These are phyloP conservation scores for Angomonas ambiguus DNA, from an alignment of 208 protist species.

Conservation along the genomic window DNA sequence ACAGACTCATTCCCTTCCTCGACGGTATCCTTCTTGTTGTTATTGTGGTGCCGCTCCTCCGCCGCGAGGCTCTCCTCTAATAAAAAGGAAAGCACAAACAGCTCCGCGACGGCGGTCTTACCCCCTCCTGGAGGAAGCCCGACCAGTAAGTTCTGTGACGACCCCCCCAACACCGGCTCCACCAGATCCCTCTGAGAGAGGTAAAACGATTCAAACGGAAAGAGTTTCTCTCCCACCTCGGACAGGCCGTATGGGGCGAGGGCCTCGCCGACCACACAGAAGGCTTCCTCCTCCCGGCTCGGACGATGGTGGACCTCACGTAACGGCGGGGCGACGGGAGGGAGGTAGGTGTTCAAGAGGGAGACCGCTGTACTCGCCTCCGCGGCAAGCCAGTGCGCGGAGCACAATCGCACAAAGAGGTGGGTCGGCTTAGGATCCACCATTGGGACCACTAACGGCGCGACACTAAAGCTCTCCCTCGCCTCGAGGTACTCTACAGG, in stretches of 20 bases:
- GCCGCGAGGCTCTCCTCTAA: conserved; percentile 43
- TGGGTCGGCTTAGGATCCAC: conserved; percentile 95
- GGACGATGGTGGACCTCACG: conserved; percentile 64
- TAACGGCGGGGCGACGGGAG: conserved; percentile 57
- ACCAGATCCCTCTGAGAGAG: conserved; percentile 94
- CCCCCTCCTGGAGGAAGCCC: conserved; percentile 94
- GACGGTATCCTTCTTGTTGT: background rate
- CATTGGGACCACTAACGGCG: conserved; percentile 96
- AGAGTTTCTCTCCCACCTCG: conserved; percentile 60
- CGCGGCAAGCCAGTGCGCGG: conserved; percentile 86
- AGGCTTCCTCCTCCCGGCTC: conserved; percentile 58
- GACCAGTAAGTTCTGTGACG: conserved; percentile 93
- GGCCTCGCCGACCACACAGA: conserved; percentile 64
- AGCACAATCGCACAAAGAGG: conserved; percentile 91
- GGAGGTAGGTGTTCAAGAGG: conserved; percentile 94
- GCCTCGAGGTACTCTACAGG: conserved; percentile 67
- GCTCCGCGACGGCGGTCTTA: conserved; percentile 90
- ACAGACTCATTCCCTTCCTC: background rate
- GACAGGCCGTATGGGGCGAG: conserved; percentile 82
- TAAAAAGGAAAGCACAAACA: conserved; percentile 82
- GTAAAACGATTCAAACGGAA: conserved; percentile 93
- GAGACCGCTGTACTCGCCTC: conserved; percentile 77
- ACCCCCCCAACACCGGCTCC: conserved; percentile 90
- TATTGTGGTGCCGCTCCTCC: conserved; percentile 5
- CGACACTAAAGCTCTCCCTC: conserved; percentile 64